Conservation (phyloP, 163 green algal genomes). For the Smithsoniella earleae region DNA sequence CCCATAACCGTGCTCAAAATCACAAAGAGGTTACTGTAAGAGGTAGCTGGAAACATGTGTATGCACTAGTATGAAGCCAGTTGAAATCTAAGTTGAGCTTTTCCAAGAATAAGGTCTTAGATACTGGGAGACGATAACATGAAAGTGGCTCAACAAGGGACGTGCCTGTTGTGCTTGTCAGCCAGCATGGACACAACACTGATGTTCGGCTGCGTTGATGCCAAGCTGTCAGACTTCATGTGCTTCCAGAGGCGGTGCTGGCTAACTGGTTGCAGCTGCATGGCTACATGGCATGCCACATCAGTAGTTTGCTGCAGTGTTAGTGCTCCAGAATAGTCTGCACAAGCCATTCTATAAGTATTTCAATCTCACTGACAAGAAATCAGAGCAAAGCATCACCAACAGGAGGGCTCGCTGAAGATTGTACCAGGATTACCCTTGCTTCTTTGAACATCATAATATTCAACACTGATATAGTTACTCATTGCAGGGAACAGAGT, state of each 20-base stretch:
- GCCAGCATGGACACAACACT: conserved; percentile 34
- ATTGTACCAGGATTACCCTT: too few species aligned
- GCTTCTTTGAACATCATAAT: too few species aligned
- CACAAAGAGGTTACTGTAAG: neutral
- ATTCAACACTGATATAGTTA: too few species aligned
- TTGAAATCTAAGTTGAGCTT: neutral
- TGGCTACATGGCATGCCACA: conserved; percentile 79
- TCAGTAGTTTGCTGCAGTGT: conserved; percentile 77
- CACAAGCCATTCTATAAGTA: neutral
- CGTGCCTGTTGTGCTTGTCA: conserved; percentile 28
- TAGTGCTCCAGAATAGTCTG: conserved; percentile 57
- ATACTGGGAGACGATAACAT: too few species aligned
- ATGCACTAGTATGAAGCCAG: neutral
- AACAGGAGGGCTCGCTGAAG: too few species aligned
- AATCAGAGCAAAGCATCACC: neutral
- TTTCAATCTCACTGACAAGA: neutral
- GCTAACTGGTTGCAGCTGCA: conserved; percentile 51
- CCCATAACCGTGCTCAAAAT: too few species aligned
- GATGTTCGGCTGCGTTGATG: neutral
- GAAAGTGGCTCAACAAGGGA: too few species aligned
- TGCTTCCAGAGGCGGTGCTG: conserved; percentile 45
- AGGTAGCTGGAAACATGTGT: neutral
- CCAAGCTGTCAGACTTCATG: conserved; percentile 35
- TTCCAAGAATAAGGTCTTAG: too few species aligned
- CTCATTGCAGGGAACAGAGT: too few species aligned